Percentiles rank a stretch among this genome's conserved stretches.
Evolutionary conservation across 139 green algal genomes (phyloP).

Genomic region (Coelastrella sp.): DNA sequence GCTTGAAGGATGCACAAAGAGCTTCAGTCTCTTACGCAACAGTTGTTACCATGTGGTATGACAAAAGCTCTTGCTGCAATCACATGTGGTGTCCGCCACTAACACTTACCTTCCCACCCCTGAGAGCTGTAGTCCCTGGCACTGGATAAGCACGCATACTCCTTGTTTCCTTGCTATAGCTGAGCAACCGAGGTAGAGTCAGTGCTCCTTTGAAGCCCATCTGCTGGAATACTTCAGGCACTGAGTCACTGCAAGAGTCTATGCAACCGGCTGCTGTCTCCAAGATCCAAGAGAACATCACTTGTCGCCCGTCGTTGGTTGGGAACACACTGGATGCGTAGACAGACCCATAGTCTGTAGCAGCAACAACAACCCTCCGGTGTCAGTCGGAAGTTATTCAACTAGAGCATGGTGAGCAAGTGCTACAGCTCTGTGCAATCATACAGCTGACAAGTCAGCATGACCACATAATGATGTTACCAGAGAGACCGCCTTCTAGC

Average conservation of each 20-base stretch:
- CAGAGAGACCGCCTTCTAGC: too few species aligned
- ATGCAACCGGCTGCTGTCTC: conserved; percentile 20
- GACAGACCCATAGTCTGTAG: conserved; percentile 15
- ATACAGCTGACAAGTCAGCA: too few species aligned
- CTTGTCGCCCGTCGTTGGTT: neutral
- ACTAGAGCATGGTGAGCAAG: too few species aligned
- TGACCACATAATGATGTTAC: too few species aligned
- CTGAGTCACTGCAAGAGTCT: conserved; percentile 12
- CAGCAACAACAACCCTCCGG: neutral
- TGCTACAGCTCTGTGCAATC: neutral
- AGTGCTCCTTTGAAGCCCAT: conserved; percentile 36
- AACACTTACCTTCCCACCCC: neutral
- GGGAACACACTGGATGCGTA: conserved; percentile 40
- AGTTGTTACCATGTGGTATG: neutral
- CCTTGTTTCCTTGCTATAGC: neutral
- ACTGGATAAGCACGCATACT: conserved; percentile 26
- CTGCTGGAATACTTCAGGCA: conserved; percentile 5
- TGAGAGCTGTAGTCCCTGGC: neutral
- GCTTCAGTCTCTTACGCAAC: too few species aligned
- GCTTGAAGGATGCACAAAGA: too few species aligned
- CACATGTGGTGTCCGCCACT: neutral
- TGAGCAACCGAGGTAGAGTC: conserved; percentile 8
- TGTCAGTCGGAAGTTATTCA: neutral
- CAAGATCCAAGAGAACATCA: conserved; percentile 35
- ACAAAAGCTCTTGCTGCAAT: too few species aligned